Base-by-base conservation (phyloP, 768 basidiomycete species). In the Scleroderma citrinum region DNA sequence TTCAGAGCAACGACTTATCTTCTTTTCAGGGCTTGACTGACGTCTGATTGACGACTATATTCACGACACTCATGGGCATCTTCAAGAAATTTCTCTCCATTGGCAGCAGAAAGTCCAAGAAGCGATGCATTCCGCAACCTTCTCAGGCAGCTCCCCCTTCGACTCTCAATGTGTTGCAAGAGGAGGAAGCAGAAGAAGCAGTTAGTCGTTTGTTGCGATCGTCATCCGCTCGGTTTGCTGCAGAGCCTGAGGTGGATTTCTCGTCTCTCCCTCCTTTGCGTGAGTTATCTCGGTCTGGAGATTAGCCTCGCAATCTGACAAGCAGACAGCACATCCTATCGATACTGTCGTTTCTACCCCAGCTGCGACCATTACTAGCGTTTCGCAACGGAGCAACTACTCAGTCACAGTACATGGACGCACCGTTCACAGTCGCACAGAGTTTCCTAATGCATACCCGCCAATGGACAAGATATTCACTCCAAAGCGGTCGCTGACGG, bases 391-490 rank as follows among this genome's bases (percentile, higher is more conserved):
- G 35, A 78, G 81, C 17, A 84, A 80, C 20, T 91, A 86, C 62
- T 81, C 76, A 36, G 87, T 89, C 46, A 86, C 78, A n/a, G 72
- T 91, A 20, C 82, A 78, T 56, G 66, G 74, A 44, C 83, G 84
- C 39, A 80, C 73, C 51, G 76, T 76, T 5, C 79, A 79, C 48
- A 74, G 78, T 45, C 72, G 74, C 45, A 82, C 83, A 7, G 84
- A 84, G 56, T 84, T 84, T 50, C 82, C 83, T 7, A 72, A 78
- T 47, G 78, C 82, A 20, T 82, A 80, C 54, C 73, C 76, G 23
- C 65, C 69, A n/a, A 60, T 68, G 51, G 61, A 70, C 42, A 44
- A 47, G 20, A 53, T 41, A 42, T 48, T 31, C n/a, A 59, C 67
- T 58, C 51, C 61, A 47, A 59, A 52, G 47, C 60, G 51, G 50